Conservation (phyloP, 257 asterid genomes). For the Schizonepeta tenuifolia region DNA sequence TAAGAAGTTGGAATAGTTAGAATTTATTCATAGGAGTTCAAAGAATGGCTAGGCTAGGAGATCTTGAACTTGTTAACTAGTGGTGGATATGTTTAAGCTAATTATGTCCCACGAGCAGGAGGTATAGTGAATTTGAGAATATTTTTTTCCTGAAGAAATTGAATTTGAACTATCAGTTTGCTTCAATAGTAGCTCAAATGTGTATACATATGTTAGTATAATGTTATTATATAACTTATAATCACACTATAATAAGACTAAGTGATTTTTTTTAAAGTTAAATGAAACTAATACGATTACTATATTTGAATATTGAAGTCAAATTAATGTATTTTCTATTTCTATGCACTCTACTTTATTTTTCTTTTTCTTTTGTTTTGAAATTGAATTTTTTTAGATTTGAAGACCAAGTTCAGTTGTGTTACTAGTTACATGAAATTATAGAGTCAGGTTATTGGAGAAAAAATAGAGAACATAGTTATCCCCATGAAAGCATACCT, state of each 20-base stretch:
- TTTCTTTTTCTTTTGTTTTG: background rate
- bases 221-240: too few relatives aligned
- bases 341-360: background rate
- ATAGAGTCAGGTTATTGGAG: background rate
- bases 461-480: background rate
- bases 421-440: background rate
- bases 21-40: too few relatives aligned
- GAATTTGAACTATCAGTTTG: background rate
- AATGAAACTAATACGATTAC: too few relatives aligned
- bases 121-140: background rate
- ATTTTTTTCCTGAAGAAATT: background rate
- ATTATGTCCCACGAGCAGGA: conserved; percentile 14
- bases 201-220: background rate
- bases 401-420: background rate
- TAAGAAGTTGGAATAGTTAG: too few relatives aligned
- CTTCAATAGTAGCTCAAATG: too few relatives aligned
- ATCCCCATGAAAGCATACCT: background rate
- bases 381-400: background rate
- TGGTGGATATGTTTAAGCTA: conserved; percentile 1
- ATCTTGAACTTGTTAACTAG: conserved; percentile 16
- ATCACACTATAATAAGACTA: too few relatives aligned
- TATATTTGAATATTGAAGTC: too few relatives aligned
- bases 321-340: too few relatives aligned
- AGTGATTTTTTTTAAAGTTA: too few relatives aligned
- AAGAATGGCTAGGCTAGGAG: too few relatives aligned